Percentiles rank a stretch among this genome's conserved stretches.
Evolutionary conservation across 208 protist genomes (phyloP).

Genomic region (Leishmania arabica): DNA sequence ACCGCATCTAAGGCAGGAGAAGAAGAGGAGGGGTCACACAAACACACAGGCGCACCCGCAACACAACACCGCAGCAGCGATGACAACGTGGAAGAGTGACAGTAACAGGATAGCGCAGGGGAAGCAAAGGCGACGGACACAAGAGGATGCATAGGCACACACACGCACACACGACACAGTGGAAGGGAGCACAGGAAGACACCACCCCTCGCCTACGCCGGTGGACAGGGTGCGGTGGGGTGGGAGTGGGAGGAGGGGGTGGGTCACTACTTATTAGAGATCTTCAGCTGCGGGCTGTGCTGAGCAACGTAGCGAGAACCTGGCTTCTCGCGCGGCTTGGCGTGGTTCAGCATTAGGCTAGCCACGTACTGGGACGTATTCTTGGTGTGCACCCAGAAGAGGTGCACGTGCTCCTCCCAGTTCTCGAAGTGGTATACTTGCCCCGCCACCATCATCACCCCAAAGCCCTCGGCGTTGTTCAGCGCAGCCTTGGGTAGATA

Average conservation of each 20-base stretch:
- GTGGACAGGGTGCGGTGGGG: background rate
- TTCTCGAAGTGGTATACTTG: conserved; percentile 40
- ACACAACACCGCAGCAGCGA: background rate
- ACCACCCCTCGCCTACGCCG: background rate
- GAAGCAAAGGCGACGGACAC: background rate
- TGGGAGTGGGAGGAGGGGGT: background rate
- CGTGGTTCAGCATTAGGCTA: conserved; percentile 68
- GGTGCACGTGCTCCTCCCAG: conserved; percentile 47
- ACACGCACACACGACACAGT: background rate
- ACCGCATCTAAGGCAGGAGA: background rate
- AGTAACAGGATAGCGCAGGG: background rate
- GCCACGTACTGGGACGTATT: conserved; percentile 46
- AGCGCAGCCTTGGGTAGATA: conserved; percentile 43
- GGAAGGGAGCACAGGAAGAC: background rate
- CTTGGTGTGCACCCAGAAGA: conserved; percentile 56
- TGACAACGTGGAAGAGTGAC: background rate
- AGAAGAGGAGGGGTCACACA: background rate
- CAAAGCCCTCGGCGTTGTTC: conserved; percentile 32
- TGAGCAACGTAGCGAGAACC: conserved; percentile 73
- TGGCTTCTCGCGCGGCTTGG: conserved; percentile 57
- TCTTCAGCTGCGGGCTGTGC: conserved; percentile 58
- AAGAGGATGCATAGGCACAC: background rate
- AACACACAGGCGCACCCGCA: background rate
- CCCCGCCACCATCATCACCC: conserved; percentile 64
- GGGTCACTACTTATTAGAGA: conserved; percentile 37